Conservation (phyloP, 2,329 filamentous ascomycete genomes). For the Beauveria asiatica region DNA sequence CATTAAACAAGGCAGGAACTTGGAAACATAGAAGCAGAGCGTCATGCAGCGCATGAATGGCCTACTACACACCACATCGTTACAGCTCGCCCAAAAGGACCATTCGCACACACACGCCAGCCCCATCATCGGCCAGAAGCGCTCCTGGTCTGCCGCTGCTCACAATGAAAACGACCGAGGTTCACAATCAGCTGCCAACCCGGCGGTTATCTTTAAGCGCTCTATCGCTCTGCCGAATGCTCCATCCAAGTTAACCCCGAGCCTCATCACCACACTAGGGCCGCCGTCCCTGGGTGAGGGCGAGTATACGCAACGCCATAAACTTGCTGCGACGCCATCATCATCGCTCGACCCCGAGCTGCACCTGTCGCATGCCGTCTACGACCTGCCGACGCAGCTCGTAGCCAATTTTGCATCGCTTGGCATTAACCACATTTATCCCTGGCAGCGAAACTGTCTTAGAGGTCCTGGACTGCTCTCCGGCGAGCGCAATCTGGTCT, state of each 20-base stretch:
- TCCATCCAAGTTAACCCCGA: slow-evolving; percentile 29
- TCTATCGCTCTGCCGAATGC: slow-evolving; percentile 24
- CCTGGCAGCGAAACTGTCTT: slow-evolving; percentile 71
- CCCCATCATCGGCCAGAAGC: slow-evolving; percentile 35
- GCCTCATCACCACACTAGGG: slow-evolving; percentile 34
- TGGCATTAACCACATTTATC: slow-evolving; percentile 67
- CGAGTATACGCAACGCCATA: slow-evolving; percentile 49
- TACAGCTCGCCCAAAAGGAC: slow-evolving; percentile 36
- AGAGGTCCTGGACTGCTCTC: slow-evolving; percentile 56
- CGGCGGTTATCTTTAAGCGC: slow-evolving; percentile 24
- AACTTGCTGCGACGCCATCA: slow-evolving; percentile 45
- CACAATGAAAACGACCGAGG: slow-evolving; percentile 12
- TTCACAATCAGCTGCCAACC: slow-evolving; percentile 6
- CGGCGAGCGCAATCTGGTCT: slow-evolving; percentile 64
- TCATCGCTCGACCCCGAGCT: slow-evolving; percentile 45
- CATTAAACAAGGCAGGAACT: no score
- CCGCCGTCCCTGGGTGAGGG: slow-evolving; percentile 23
- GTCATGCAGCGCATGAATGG: slow-evolving; percentile 33
- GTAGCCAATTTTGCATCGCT: slow-evolving; percentile 56
- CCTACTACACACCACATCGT: slow-evolving; percentile 41
- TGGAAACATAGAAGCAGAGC: background rate
- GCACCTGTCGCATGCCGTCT: slow-evolving; percentile 53
- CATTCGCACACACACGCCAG: slow-evolving; percentile 28
- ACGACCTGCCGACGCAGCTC: slow-evolving; percentile 51
- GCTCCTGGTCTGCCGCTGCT: slow-evolving; percentile 23